Evolutionary conservation across 225 moss, liverwort and hornwort species (phyloP).

Genomic region (Sphagnum tenellum): DNA sequence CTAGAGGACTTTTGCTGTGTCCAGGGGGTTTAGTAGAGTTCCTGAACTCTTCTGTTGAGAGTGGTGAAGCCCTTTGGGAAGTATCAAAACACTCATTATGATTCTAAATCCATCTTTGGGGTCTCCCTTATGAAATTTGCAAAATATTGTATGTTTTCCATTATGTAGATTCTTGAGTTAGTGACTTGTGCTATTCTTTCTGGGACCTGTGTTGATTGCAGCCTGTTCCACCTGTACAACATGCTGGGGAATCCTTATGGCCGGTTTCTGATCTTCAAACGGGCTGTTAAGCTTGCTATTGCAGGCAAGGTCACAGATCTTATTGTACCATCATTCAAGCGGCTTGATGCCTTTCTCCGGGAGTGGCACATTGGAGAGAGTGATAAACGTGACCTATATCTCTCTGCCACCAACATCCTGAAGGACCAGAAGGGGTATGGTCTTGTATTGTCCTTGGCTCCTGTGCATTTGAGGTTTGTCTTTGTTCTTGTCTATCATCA

Average conservation of each 20-base stretch:
- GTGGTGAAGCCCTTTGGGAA: too few species aligned
- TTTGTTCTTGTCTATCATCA: too few species aligned
- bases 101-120: too few species aligned
- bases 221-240: slow-evolving; percentile 92
- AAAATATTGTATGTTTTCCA: not conserved
- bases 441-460: too few species aligned
- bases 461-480: too few species aligned
- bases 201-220: slow-evolving; percentile 17
- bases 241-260: slow-evolving; percentile 88
- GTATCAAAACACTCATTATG: too few species aligned
- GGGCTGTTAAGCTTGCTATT: slow-evolving; percentile 77
- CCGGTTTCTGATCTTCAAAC: slow-evolving; percentile 80
- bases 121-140: not conserved
- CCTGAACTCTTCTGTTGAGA: too few species aligned
- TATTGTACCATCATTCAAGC: slow-evolving; percentile 88
- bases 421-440: slow-evolving; percentile 91
- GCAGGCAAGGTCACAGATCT: slow-evolving; percentile 82
- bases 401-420: slow-evolving; percentile 76
- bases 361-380: slow-evolving; percentile 94
- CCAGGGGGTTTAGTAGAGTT: too few species aligned
- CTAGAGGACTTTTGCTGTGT: too few species aligned
- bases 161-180: not conserved
- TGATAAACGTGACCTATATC: slow-evolving; percentile 80
- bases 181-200: not conserved
- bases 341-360: slow-evolving; percentile 77